Conservation (phyloP, 2,329 filamentous ascomycete genomes). For the Penicillium sclerotiorum region DNA sequence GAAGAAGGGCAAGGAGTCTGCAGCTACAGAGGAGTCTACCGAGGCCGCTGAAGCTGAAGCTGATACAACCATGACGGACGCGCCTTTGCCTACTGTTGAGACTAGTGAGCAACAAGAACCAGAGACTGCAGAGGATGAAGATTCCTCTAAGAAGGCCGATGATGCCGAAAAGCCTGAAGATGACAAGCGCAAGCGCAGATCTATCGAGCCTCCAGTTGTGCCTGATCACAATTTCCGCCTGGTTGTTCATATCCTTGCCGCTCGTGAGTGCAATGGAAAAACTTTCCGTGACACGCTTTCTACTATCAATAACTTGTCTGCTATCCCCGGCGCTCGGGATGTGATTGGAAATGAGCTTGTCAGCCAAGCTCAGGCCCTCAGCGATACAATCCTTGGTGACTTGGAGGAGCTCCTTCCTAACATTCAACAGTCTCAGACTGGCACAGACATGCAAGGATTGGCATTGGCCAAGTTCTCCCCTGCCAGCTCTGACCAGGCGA, state of each 20-base stretch:
- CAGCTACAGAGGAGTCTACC: constrained; percentile 28
- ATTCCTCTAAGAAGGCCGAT: constrained; percentile 29
- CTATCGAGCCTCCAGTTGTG: constrained; percentile 77
- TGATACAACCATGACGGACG: constrained; percentile 47
- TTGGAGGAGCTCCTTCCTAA: constrained; percentile 82
- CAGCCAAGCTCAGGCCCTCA: constrained; percentile 79
- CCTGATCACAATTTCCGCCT: constrained; percentile 86
- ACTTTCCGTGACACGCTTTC: constrained; percentile 97
- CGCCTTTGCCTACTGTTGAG: constrained; percentile 34
- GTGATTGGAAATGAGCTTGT: constrained; percentile 93
- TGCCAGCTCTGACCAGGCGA: constrained; percentile 93
- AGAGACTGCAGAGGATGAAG: constrained; percentile 31
- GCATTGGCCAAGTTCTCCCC: constrained; percentile 95
- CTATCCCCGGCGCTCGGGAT: constrained; percentile 85
- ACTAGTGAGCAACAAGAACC: constrained; percentile 31
- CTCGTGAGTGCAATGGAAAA: constrained; percentile 93
- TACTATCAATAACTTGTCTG: constrained; percentile 97
- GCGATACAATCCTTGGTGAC: constrained; percentile 80
- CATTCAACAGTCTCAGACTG: constrained; percentile 81
- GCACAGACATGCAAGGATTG: constrained; percentile 93
- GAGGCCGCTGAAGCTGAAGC: constrained; percentile 27
- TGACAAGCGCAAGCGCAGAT: constrained; percentile 61
- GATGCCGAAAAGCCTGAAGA: constrained; percentile 40
- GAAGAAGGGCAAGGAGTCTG: constrained; percentile 40
- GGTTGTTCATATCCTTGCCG: constrained; percentile 95